Evolutionary conservation across 306 rosid species (phyloP), one percentile per base, ranked within the genome.

Genomic region (Dicorynia guianensis): DNA sequence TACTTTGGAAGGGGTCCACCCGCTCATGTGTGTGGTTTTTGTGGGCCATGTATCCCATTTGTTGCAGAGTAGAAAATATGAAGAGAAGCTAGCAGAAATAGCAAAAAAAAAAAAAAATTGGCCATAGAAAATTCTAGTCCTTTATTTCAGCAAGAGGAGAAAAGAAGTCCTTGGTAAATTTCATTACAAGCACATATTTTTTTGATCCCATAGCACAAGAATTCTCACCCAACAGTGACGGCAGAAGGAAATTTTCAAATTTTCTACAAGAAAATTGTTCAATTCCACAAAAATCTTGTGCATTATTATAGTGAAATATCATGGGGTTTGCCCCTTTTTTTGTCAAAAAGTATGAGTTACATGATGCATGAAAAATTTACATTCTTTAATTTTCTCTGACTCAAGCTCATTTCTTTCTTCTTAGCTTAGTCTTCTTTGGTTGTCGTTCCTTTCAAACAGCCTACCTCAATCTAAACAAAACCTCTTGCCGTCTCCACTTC

Each of bases 1-100:
- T 52, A 73, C 90, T 84, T 85, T 89, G 78, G 56, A 77, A 66
- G 83, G 78, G 92, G 92, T 82, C 94, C 87, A 82, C 92, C 79
- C 69, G 43, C 85, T 76, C 83, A 78, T 78, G 69, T 80, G 43
- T 86, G 79, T 60, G 85, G 85, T 69, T 65, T 25, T 74, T 55
- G 79, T 88, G 83, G 93, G 80, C 76, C 90, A 74, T 25, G 30
- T 1, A 25, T 18, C 61, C 77, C 84, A 58, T 64, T 75, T 73
- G 65, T 61, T 69, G 63, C 80, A 64, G 19, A 67, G 19, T 47
- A 42, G 47, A 64, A 72, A 71, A 61, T 34, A 63, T 61, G 13
- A 69, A 56, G 40, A 11, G 71, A 77, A 83, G 93, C 89, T 89
- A 89, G 83, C 92, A 88, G 33, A 80, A 76, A 38, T 69, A 58